Evolutionary conservation across 2,329 filamentous ascomycete genomes (phyloP).

Genomic region (Ceratocystis lukuohia): DNA sequence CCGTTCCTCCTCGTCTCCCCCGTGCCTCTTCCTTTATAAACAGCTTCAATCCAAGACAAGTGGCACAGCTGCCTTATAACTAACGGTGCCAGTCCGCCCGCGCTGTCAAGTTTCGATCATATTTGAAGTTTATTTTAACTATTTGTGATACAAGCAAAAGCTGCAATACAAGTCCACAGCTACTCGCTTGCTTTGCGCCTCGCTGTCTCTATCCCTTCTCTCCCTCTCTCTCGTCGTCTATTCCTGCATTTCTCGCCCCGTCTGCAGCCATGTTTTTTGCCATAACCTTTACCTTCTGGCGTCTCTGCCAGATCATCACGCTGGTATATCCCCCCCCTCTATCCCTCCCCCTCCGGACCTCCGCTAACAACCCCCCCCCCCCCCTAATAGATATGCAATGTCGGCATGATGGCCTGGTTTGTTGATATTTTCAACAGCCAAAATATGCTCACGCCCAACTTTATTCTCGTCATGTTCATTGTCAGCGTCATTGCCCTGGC

Average conservation of each 20-base stretch:
- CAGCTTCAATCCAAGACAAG: neutral
- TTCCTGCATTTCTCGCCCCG: neutral
- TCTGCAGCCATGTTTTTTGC: constrained; percentile 45
- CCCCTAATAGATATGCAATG: constrained; percentile 41
- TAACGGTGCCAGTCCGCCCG: neutral
- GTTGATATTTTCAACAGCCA: constrained; percentile 43
- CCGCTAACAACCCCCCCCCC: constrained; percentile 13
- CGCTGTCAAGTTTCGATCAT: neutral
- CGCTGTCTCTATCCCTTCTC: neutral
- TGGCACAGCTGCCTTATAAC: neutral
- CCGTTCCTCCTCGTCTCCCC: neutral
- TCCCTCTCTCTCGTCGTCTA: neutral
- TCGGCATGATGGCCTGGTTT: constrained; percentile 56
- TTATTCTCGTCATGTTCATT: constrained; percentile 55
- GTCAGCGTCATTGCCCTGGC: constrained; percentile 48
- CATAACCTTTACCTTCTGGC: constrained; percentile 49
- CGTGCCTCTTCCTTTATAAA: constrained; percentile 1
- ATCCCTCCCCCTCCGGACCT: neutral
- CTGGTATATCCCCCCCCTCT: constrained; percentile 34
- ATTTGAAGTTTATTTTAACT: too few species aligned
- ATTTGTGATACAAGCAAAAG: too few species aligned
- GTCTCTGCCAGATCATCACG: constrained; percentile 48
- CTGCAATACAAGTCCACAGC: too few species aligned
- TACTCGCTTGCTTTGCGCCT: neutral
- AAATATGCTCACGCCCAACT: constrained; percentile 47